Base-by-base conservation (phyloP, 257 asterid genomes). In the Plantago major region DNA sequence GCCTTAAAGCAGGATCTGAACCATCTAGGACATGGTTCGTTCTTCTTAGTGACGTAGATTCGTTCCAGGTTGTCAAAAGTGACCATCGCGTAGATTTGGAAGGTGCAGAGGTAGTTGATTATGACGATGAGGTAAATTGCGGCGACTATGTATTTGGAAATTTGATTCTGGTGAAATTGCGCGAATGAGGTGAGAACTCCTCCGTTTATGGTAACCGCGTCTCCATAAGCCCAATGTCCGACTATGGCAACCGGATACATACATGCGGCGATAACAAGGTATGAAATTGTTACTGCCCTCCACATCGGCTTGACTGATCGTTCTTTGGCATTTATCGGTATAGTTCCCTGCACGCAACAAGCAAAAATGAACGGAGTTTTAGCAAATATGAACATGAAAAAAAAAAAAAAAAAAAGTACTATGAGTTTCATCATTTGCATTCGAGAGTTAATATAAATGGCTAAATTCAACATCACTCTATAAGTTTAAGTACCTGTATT, bases 41-140 rank as follows among this genome's bases (percentile, higher is more conserved):
- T 80, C 12, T 73, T 80, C 77, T 55, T 81, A 73, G 57, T 64
- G 3, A 58, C 67, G 40, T 79, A 89, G 37, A 80, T 53, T 17
- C 82, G 73, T 64, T 80, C 82, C 26, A 78, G 64, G 81, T 86
- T 89, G 82, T 89, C 97, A 63, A 81, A 62, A 5, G 76, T 70
- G 0, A 86, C 88, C 80, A 89, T 82, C 0, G 80, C 91, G n/a
- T 79, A 89, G 44, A 89, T 71, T 63, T 89, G 95, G 74, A 77
- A 86, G 9, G 91, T 68, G 38, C 92, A 77, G 0, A 81, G 0
- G 30, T 71, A 78, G 73, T 79, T 84, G 62, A 79, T 69, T 37
- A 79, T n/a, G 46, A 76, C 57, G 6, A 76, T n/a, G 8, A 79
- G 0, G 68, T 76, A 77, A 57, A 78, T 61, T 33, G 74, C 68